These are phyloP conservation scores for Wickerhamomyces silvicola DNA, from an alignment of 805 yeast species.

Conservation along the genomic window DNA sequence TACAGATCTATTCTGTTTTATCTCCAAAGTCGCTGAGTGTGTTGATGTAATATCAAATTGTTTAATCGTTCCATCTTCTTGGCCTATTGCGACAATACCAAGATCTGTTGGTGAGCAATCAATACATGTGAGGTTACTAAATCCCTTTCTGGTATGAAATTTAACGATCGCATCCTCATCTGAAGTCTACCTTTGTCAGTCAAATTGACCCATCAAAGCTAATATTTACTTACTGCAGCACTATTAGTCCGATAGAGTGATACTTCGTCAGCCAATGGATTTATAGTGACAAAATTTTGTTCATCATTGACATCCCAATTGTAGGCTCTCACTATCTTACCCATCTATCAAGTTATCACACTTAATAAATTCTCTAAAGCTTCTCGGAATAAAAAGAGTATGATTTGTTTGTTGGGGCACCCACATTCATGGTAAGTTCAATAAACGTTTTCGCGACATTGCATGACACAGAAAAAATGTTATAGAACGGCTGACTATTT, in stretches of 20 bases:
- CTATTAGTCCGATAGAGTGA: constrained; percentile 53
- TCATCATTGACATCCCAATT: constrained; percentile 21
- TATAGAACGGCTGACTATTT: no score
- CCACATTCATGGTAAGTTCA: no score
- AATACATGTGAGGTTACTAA: constrained; percentile 61
- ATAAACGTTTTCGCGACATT: no score
- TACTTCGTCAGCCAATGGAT: constrained; percentile 78
- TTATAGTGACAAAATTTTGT: constrained; percentile 26
- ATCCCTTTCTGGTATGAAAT: constrained; percentile 50
- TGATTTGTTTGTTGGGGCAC: no score
- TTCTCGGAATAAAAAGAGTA: no score
- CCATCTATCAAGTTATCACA: no score
- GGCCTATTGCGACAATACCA: constrained; percentile 71
- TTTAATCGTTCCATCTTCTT: constrained; percentile 59
- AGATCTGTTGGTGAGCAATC: constrained; percentile 49
- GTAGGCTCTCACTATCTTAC: constrained; percentile 19
- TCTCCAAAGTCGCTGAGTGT: constrained; percentile 16
- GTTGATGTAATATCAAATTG: constrained; percentile 49
- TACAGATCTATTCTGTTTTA: constrained; percentile 63
- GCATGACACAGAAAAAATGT: no score
- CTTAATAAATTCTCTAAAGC: no score
- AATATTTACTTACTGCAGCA: constrained; percentile 14
- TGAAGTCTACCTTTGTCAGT: constrained; percentile 6
- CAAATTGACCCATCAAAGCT: not conserved
- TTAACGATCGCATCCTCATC: constrained; percentile 44